Evolutionary conservation across 495 filamentous ascomycete species (phyloP), one percentile per base, ranked within the genome.

Genomic region (Aspergillus wentii): DNA sequence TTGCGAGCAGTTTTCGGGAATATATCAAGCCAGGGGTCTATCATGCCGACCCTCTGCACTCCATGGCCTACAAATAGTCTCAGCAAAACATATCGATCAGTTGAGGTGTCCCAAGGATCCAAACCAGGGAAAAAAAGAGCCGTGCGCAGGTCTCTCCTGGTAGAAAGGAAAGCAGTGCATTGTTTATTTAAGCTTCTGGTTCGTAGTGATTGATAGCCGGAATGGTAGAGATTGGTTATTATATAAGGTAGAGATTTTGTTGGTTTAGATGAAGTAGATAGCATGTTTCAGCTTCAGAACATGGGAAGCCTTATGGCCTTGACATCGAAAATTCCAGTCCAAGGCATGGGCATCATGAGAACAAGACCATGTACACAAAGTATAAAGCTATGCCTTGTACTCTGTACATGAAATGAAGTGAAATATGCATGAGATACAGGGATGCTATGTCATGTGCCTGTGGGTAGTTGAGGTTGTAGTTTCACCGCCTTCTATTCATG

Each of bases 1-100:
- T 74, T 75, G 5, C 59, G 61, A 14, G 83, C 81, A 20, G 86
- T 94, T 30, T 57, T 51, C 10, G 92, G 91, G 57, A 95, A 98
- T 34, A 77, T 77, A 44, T 85, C 76, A 40, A 89, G 69, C 86
- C 94, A 95, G 21, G 86, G 76, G 18, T 72, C 72, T 21, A 84
- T 71, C 92, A 98, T 98, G 54, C 88, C 91, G 3, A 95, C 83
- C 51, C 86, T 80, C 58, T 98, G 92, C 9, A 95, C 90, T 46
- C 92, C 91, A 67, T 95, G 90, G 44, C 90, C 89, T 95, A 59
- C 19, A 4, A 31, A 35, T 29, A 13, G n/a, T 6, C 19, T 41
- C 15, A 15, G 20, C 9, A 20, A 17, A 22, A 30, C 9, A n/a
- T 15, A 23, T 8, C 16, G 20, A 14, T 20, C 8, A 25, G 16